phyloP scores from a whole-genome alignment of 257 asterid genomes.

The Gardenia jasminoides region DNA sequence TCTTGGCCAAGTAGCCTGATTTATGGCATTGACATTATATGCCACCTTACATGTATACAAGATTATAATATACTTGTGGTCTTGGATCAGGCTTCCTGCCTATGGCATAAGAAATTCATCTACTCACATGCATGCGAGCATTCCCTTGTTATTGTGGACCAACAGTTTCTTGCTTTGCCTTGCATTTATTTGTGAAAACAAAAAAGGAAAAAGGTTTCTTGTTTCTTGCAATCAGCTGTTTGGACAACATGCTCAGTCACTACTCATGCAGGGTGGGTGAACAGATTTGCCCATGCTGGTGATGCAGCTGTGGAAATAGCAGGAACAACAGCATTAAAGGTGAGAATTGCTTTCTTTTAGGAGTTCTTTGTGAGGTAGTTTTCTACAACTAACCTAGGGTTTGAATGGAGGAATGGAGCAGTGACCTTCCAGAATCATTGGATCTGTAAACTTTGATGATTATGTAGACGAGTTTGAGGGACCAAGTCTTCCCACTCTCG shows the following conservation, averaged over 20 bases:
- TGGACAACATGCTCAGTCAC: slow-evolving; percentile 19
- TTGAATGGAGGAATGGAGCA: not conserved
- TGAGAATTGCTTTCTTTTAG: slow-evolving; percentile 31
- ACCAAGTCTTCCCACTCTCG: not conserved
- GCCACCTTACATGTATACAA: not conserved
- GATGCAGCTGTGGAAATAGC: slow-evolving; percentile 93
- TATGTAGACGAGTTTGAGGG: not conserved
- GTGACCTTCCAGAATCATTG: not conserved
- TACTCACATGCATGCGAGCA: too few species aligned
- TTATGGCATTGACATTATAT: not conserved
- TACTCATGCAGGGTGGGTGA: slow-evolving; percentile 78
- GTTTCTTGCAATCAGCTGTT: not conserved
- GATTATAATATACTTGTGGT: not conserved
- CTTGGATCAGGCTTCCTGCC: not conserved
- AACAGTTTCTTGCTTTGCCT: not conserved
- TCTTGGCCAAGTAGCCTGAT: not conserved
- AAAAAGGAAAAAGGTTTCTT: not conserved
- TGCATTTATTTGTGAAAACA: not conserved
- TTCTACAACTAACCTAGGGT: not conserved
- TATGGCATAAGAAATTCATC: not conserved
- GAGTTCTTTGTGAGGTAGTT: not conserved
- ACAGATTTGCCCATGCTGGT: slow-evolving; percentile 95
- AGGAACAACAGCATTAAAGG: slow-evolving; percentile 81
- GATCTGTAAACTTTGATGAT: not conserved
- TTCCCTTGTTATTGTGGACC: not conserved